Evolutionary conservation across 176 grass and related monocot species (phyloP).

Genomic region (Eleusine coracana): DNA sequence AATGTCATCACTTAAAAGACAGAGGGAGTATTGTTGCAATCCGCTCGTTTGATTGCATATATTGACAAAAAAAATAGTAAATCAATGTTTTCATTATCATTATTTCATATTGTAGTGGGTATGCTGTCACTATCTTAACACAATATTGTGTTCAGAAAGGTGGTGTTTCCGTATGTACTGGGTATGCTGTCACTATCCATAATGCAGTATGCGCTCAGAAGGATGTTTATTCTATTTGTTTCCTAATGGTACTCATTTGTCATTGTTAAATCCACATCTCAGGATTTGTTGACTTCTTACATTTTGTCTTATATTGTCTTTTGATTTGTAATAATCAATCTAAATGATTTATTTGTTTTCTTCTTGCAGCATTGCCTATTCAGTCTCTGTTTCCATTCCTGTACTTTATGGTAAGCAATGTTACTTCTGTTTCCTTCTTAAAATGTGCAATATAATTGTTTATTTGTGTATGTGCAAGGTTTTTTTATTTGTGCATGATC

Average conservation of each 20-base stretch:
- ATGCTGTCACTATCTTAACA: constrained; percentile 10
- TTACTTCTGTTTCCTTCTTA: constrained; percentile 5
- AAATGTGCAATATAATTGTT: neutral
- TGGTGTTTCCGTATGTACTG: neutral
- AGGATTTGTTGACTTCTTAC: neutral
- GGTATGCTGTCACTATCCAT: neutral
- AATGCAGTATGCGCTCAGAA: neutral
- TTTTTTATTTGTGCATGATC: neutral
- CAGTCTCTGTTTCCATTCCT: constrained; percentile 62
- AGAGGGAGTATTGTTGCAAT: neutral
- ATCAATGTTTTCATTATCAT: neutral
- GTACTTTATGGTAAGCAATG: constrained; percentile 65
- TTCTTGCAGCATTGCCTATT: constrained; percentile 56
- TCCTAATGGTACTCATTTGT: neutral
- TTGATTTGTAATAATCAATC: constrained; percentile 14
- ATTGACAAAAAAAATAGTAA: neutral
- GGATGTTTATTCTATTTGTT: neutral
- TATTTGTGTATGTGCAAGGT: neutral
- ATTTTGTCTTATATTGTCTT: neutral
- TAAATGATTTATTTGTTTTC: neutral
- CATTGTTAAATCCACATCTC: neutral
- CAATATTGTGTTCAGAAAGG: neutral
- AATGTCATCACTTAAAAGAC: neutral
- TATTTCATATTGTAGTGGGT: neutral
- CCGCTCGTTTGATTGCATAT: neutral